These are phyloP conservation scores for Kuraishia hungarica DNA, from an alignment of 805 yeast genomes.

Conservation along the genomic window DNA sequence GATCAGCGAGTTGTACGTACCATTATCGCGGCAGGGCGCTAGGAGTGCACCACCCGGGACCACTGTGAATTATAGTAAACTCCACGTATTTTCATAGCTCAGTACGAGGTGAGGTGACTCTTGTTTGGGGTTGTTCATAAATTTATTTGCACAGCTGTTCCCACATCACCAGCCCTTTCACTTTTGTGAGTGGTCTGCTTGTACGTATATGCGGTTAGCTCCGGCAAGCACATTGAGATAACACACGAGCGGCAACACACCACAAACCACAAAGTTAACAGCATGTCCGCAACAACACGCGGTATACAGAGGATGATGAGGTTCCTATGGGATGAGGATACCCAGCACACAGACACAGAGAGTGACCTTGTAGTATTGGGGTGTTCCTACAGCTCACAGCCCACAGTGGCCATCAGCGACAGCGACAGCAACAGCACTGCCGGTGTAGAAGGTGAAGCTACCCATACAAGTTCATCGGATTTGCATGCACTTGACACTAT, in stretches of 20 bases:
- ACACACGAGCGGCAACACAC: background rate
- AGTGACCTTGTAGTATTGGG: slow-evolving; percentile 35
- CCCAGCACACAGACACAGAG: slow-evolving; percentile 19
- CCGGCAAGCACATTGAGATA: background rate
- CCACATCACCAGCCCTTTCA: too few relatives aligned
- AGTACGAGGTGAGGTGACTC: too few relatives aligned
- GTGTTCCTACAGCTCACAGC: slow-evolving; percentile 17
- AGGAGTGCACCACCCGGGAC: too few relatives aligned
- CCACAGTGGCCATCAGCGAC: background rate
- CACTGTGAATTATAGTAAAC: too few relatives aligned
- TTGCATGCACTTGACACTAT: background rate
- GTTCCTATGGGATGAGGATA: slow-evolving; percentile 29
- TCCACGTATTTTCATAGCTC: too few relatives aligned
- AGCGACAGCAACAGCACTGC: too few relatives aligned
- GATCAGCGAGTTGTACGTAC: too few relatives aligned
- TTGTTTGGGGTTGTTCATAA: too few relatives aligned
- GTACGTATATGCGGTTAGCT: background rate
- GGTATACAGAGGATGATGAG: slow-evolving; percentile 32
- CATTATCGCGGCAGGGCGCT: too few relatives aligned
- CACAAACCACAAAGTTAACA: background rate
- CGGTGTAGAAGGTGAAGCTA: background rate
- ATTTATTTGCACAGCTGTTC: too few relatives aligned
- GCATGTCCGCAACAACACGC: slow-evolving; percentile 3
- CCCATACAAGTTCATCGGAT: background rate
- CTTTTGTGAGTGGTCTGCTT: background rate